Conservation (phyloP, 208 protist genomes). For the Acanthamoeba lugdunensis region DNA sequence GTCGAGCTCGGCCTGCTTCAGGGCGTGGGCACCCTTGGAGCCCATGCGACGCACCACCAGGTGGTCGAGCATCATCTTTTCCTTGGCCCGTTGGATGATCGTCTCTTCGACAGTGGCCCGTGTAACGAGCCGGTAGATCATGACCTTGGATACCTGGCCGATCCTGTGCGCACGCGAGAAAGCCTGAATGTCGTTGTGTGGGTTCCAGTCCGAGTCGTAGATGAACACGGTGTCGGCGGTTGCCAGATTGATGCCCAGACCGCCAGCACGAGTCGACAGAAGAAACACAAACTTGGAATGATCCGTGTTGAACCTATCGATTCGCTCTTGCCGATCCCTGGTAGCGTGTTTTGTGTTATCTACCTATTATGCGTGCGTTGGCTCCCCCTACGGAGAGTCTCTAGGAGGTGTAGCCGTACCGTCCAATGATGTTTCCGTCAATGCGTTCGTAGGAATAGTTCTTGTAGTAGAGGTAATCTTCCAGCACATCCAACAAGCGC, state of each 20-base stretch:
- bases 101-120: constrained; percentile 91
- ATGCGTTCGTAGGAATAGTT: constrained; percentile 91
- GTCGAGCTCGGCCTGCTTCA: constrained; percentile 73
- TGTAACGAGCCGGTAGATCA: constrained; percentile 94
- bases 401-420: background rate
- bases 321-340: constrained; percentile 79
- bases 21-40: constrained; percentile 62
- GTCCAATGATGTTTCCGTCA: constrained; percentile 88
- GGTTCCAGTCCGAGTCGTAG: constrained; percentile 95
- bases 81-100: constrained; percentile 90
- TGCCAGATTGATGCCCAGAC: constrained; percentile 97
- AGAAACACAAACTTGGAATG: constrained; percentile 92
- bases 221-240: constrained; percentile 97
- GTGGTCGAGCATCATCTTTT: constrained; percentile 92
- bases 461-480: constrained; percentile 89
- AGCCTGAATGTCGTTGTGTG: constrained; percentile 96
- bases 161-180: constrained; percentile 95
- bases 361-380: background rate
- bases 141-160: constrained; percentile 95
- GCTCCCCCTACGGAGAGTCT: background rate
- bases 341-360: background rate
- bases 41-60: constrained; percentile 90
- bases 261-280: constrained; percentile 96
- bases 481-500: constrained; percentile 92
- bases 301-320: constrained; percentile 89